These are phyloP conservation scores for Cladosporium colombiae DNA, from an alignment of 2,329 filamentous ascomycete genomes.

Conservation along the genomic window DNA sequence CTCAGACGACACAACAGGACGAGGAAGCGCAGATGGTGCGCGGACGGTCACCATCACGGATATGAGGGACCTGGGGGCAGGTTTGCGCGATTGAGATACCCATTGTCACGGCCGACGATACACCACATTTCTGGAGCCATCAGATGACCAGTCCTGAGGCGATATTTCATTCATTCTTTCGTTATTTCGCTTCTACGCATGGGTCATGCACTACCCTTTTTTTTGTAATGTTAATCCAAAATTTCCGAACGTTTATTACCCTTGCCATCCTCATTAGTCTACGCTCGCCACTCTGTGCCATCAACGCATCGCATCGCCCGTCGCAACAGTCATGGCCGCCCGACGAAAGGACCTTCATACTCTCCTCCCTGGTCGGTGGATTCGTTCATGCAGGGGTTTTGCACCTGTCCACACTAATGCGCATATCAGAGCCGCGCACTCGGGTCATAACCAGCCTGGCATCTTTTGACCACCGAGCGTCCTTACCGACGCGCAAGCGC, in stretches of 20 bases:
- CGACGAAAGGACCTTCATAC: not conserved
- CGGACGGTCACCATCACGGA: not conserved
- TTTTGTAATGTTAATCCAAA: not conserved
- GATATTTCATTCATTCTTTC: not conserved
- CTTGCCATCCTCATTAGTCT: not conserved
- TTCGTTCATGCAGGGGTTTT: not conserved
- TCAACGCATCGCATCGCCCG: not conserved
- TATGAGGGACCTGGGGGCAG: not conserved
- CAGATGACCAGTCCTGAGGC: conserved; percentile 16
- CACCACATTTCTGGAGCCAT: not conserved
- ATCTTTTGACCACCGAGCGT: not conserved
- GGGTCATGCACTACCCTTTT: not conserved
- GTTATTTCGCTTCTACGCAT: not conserved
- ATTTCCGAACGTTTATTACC: not conserved
- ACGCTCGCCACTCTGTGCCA: not conserved
- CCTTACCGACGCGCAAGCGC: not conserved
- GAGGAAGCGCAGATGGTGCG: conserved; percentile 19
- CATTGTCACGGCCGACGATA: not conserved
- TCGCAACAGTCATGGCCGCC: not conserved
- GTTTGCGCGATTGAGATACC: not conserved
- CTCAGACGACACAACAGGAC: not conserved
- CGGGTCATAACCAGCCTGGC: not conserved
- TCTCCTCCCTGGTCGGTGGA: not conserved
- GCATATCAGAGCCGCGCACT: conserved; percentile 3
- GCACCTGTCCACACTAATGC: not conserved